Conservation (phyloP, 441 rosid species). For the Populus hybrid region DNA sequence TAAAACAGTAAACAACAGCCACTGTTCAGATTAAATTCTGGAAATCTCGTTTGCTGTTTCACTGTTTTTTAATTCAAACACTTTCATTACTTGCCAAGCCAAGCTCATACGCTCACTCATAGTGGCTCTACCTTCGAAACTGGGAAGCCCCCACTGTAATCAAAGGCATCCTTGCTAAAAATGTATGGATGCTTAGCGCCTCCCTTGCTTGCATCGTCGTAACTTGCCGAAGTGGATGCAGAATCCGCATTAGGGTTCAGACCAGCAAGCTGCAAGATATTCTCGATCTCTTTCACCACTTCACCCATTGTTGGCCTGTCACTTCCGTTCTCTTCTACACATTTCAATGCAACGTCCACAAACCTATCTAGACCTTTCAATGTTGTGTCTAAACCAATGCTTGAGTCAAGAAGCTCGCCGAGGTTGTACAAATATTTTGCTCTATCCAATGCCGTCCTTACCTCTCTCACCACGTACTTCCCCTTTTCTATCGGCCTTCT, state of each 20-base stretch:
- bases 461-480: constrained; percentile 70
- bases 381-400: constrained; percentile 35
- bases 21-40: too few species aligned
- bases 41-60: too few species aligned
- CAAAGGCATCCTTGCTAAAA: constrained; percentile 31
- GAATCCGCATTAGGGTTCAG: constrained; percentile 63
- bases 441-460: constrained; percentile 47
- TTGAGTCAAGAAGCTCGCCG: constrained; percentile 51
- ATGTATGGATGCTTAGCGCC: constrained; percentile 25
- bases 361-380: constrained; percentile 56
- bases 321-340: constrained; percentile 55
- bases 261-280: constrained; percentile 57
- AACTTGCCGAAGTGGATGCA: constrained; percentile 47
- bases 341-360: constrained; percentile 63
- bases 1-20: too few species aligned
- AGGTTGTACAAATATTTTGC: constrained; percentile 58
- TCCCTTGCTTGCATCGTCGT: constrained; percentile 31
- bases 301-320: constrained; percentile 76
- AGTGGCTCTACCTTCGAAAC: constrained; percentile 36
- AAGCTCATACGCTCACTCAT: constrained; percentile 4
- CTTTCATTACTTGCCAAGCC: background rate
- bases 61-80: too few species aligned
- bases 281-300: constrained; percentile 73
- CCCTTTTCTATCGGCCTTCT: constrained; percentile 68
- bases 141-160: constrained; percentile 39